Base-by-base conservation (phyloP, 2,329 filamentous ascomycete genomes). In the Metarhizium brunneum region DNA sequence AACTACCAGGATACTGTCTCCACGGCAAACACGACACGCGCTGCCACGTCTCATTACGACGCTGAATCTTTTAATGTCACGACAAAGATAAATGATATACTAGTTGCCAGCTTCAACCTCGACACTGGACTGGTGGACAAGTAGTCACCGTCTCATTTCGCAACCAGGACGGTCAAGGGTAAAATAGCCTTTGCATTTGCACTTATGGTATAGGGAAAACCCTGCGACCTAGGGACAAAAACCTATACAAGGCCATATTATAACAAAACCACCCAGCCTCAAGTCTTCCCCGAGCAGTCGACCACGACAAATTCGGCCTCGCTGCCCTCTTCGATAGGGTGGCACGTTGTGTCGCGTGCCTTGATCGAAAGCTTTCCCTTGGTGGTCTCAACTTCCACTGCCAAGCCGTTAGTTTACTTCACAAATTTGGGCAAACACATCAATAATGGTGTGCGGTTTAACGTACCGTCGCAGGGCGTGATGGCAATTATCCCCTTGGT, bases 221-320 rank as follows among this genome's bases (percentile, higher is more conserved):
- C 40, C 40, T 43, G 16, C 4, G 6, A 14, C 16, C 40, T 14
- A 18, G 40, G 40, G 40, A 43, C 10, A 43, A 43, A 58, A 32
- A 4, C 51, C 56, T 48, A 52, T 40, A 36, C 30, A 53, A 53
- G 50, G 2, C 16, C 40, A 16, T 18, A 6, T 43, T 16, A 16
- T 18, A 6, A 6, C 6, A 18, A 14, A 10, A n/a, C 40, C 6
- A 16, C 13, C 16, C 3, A 43, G 40, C 13, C 40, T 16, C 16
- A 43, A 43, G n/a, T 16, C 16, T 2, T 8, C 35, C 3, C 2
- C 35, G 1, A 4, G 35, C 35, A 36, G 35, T 36, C 1, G 11
- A 36, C 7, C 2, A 1, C 3, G 16, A 13, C 6, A 43, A 2
- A 13, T 13, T 6, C 5, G 40, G 2, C 5, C 10, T 2, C 2